These are phyloP conservation scores for Metschnikowia picachoensis DNA, from an alignment of 805 yeast genomes.

Conservation along the genomic window DNA sequence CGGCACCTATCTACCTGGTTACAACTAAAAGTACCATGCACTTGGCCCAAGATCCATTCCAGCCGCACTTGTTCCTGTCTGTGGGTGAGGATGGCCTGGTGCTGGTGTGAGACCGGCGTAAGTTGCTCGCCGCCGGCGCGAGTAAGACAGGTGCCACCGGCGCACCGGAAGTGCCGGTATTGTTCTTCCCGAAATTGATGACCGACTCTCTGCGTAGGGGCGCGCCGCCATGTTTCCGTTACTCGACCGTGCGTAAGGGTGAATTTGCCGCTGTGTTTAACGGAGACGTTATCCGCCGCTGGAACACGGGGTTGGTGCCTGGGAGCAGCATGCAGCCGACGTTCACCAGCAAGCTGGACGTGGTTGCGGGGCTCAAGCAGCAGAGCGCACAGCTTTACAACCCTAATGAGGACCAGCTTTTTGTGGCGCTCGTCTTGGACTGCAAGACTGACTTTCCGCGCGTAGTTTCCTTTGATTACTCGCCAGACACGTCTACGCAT, in stretches of 20 bases:
- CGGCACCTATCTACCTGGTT: constrained; percentile 60
- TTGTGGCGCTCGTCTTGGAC: constrained; percentile 74
- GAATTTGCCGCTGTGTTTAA: constrained; percentile 78
- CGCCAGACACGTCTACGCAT: constrained; percentile 47
- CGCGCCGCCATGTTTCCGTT: constrained; percentile 62
- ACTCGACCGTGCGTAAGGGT: constrained; percentile 59
- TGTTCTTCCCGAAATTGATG: constrained; percentile 58
- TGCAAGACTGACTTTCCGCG: constrained; percentile 72
- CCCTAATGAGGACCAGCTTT: constrained; percentile 53
- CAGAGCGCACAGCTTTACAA: constrained; percentile 37
- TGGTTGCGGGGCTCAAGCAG: constrained; percentile 24
- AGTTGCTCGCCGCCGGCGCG: constrained; percentile 29
- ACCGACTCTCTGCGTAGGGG: constrained; percentile 55
- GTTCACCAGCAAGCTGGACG: constrained; percentile 10
- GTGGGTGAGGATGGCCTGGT: constrained; percentile 81
- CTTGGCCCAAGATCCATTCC: constrained; percentile 65
- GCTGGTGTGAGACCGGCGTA: constrained; percentile 78
- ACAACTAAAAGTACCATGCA: constrained; percentile 72
- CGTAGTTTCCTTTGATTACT: constrained; percentile 82
- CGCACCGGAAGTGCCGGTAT: constrained; percentile 49
- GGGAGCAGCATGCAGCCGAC: constrained; percentile 8
- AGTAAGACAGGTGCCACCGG: constrained; percentile 13
- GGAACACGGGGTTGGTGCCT: constrained; percentile 69
- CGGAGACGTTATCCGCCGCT: constrained; percentile 73
- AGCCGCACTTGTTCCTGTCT: constrained; percentile 64